Conservation (phyloP, 306 rosid genomes). For the Senna siamea region DNA sequence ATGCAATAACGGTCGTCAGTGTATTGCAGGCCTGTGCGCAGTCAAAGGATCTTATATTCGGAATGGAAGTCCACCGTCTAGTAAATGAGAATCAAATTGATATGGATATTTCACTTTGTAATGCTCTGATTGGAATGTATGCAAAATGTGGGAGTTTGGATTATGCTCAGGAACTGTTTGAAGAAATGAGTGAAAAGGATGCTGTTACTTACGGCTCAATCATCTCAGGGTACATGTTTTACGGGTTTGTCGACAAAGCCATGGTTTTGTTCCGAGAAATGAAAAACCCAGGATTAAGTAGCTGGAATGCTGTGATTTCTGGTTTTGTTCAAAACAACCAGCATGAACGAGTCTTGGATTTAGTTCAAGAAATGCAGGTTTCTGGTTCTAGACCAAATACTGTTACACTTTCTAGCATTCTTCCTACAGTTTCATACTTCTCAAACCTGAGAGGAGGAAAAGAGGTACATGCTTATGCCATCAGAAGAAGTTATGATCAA, state of each 20-base stretch:
- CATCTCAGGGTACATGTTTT: constrained; percentile 75
- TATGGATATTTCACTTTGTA: constrained; percentile 61
- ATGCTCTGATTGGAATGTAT: constrained; percentile 76
- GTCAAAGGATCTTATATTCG: constrained; percentile 66
- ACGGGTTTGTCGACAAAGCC: constrained; percentile 71
- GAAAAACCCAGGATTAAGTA: constrained; percentile 51
- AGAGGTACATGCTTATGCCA: constrained; percentile 79
- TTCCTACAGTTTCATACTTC: constrained; percentile 61
- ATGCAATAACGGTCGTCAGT: constrained; percentile 62
- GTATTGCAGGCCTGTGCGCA: constrained; percentile 92
- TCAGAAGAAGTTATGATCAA: constrained; percentile 55
- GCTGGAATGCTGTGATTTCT: constrained; percentile 82
- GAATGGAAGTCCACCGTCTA: constrained; percentile 67
- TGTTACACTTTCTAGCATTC: constrained; percentile 70
- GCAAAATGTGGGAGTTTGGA: constrained; percentile 86
- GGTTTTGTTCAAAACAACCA: constrained; percentile 78
- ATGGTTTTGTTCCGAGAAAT: constrained; percentile 57
- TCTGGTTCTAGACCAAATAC: constrained; percentile 66
- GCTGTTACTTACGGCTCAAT: constrained; percentile 71
- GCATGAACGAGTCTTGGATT: constrained; percentile 51
- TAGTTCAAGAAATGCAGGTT: constrained; percentile 63
- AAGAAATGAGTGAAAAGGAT: constrained; percentile 71
- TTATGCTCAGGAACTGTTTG: constrained; percentile 69
- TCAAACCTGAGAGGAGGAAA: constrained; percentile 71
- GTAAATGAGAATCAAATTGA: constrained; percentile 53